Conservation (phyloP, 129 eudicot genomes). For the Flaveria sonorensis region DNA sequence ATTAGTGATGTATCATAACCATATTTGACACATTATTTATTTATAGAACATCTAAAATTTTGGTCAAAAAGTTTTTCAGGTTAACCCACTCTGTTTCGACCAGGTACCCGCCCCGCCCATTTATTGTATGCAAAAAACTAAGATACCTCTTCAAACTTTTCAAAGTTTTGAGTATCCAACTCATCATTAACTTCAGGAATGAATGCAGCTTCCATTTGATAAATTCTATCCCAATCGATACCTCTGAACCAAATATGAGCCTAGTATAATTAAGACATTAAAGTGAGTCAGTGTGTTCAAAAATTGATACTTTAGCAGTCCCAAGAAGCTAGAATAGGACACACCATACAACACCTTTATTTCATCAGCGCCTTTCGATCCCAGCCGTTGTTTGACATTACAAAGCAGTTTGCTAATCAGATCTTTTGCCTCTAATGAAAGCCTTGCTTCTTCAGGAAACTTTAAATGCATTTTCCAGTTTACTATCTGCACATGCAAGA, state of each 20-base stretch:
- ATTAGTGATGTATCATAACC: not conserved
- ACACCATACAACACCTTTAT: constrained; percentile 93
- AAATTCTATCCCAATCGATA: constrained; percentile 85
- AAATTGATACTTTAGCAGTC: constrained; percentile 12
- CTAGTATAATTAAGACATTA: constrained; percentile 42
- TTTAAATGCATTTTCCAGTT: constrained; percentile 95
- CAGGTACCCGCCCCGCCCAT: not conserved
- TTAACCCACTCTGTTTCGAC: not conserved
- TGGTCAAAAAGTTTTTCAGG: not conserved
- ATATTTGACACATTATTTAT: not conserved
- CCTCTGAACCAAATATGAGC: constrained; percentile 91
- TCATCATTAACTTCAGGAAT: constrained; percentile 96
- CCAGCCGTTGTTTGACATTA: constrained; percentile 83
- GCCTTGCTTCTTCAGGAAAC: constrained; percentile 92
- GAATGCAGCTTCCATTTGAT: constrained; percentile 92
- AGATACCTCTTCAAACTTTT: constrained; percentile 87
- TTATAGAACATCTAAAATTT: not conserved
- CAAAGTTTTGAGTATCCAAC: constrained; percentile 95
- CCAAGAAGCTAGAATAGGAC: constrained; percentile 47
- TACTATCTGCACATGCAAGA: constrained; percentile 58
- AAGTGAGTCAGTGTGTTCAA: constrained; percentile 22
- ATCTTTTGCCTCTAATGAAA: constrained; percentile 84
- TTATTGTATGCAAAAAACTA: not conserved
- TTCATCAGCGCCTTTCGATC: constrained; percentile 93
- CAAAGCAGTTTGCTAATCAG: constrained; percentile 84